Conservation (phyloP, 495 filamentous ascomycete genomes). For the Amniculicola lignicola region DNA sequence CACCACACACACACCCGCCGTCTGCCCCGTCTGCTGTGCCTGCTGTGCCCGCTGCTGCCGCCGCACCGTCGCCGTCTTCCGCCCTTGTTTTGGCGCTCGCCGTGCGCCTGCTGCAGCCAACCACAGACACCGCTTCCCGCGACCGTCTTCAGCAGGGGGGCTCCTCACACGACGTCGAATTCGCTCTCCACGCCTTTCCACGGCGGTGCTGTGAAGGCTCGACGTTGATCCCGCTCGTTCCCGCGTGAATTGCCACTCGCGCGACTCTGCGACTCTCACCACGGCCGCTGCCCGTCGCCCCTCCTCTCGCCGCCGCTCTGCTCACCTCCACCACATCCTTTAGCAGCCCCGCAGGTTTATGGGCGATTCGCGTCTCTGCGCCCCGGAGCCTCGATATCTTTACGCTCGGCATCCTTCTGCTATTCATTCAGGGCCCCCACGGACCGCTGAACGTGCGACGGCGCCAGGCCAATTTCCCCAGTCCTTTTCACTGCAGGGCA, state of each 20-base stretch:
- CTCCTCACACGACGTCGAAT: constrained; percentile 11
- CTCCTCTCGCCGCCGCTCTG: constrained; percentile 11
- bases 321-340: constrained; percentile 11
- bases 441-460: neutral
- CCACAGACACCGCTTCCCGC: neutral
- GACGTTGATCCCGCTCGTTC: neutral
- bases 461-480: constrained; percentile 2
- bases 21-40: neutral
- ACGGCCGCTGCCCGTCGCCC: constrained; percentile 17
- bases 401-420: constrained; percentile 21
- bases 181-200: neutral
- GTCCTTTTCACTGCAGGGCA: constrained; percentile 15
- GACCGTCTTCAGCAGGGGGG: neutral
- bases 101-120: neutral
- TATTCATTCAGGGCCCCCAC: constrained; percentile 13
- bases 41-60: neutral
- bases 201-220: neutral
- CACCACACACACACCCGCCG: neutral
- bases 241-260: neutral
- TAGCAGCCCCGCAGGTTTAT: constrained; percentile 21
- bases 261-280: neutral
- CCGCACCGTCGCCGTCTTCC: neutral
- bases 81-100: constrained; percentile 1
- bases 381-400: constrained; percentile 8
- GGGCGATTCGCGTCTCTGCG: constrained; percentile 19